Evolutionary conservation across 129 eudicot species (phyloP).

Genomic region (Arctium minus): DNA sequence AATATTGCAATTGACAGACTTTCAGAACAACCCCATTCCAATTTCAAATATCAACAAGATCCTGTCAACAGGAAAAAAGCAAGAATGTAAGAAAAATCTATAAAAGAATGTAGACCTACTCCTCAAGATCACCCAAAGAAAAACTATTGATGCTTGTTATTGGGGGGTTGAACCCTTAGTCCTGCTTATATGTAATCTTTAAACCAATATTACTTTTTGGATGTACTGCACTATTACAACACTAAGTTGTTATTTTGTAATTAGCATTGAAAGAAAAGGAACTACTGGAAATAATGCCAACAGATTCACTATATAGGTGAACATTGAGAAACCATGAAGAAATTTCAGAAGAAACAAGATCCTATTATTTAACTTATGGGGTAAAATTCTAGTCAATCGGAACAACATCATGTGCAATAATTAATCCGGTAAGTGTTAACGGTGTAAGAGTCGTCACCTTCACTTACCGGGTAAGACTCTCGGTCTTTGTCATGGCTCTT

Average conservation of each 20-base stretch:
- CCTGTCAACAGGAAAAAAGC: conserved; percentile 42
- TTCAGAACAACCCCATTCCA: no score
- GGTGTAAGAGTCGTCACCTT: no score
- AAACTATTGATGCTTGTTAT: not conserved
- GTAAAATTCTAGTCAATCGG: no score
- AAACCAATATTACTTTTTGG: not conserved
- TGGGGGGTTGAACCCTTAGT: not conserved
- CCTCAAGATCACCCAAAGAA: not conserved
- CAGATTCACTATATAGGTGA: not conserved
- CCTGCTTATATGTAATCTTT: not conserved
- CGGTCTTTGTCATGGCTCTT: no score
- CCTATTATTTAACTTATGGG: no score
- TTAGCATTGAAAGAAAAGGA: not conserved
- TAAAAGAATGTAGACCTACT: not conserved
- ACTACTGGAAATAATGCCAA: not conserved
- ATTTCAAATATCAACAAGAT: conserved; percentile 89
- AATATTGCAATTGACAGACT: no score
- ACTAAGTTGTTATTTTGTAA: not conserved
- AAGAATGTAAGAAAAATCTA: not conserved
- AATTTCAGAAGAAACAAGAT: not conserved
- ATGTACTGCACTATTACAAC: not conserved
- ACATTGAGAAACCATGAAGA: not conserved
- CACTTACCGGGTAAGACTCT: no score
- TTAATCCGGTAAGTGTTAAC: no score
- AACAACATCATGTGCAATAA: no score